Conservation (phyloP, 2,329 filamentous ascomycete genomes). For the Talaromyces sp. region DNA sequence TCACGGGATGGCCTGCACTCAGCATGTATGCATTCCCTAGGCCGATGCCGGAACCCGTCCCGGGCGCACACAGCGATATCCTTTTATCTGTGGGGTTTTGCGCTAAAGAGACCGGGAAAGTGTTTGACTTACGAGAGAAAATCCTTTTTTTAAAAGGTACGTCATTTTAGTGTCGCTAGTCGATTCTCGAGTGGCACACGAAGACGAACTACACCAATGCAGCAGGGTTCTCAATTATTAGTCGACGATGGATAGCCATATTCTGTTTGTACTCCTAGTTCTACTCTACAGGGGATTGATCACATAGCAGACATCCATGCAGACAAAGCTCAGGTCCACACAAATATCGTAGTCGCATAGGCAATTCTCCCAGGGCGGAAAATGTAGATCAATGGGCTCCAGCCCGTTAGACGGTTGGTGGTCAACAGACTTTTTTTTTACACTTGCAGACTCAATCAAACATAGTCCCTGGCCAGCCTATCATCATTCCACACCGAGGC, state of each 20-base stretch:
- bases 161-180: not conserved
- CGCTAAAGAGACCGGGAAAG: conserved; percentile 2
- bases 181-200: not conserved
- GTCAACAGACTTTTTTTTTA: not conserved
- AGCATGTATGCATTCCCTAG: not conserved
- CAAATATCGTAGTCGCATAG: too few relatives aligned
- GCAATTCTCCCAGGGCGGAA: too few relatives aligned
- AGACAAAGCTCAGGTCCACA: not conserved
- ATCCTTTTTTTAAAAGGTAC: not conserved
- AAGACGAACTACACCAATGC: too few relatives aligned
- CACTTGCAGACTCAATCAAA: not conserved
- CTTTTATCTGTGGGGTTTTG: conserved; percentile 7
- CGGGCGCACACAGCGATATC: conserved; percentile 1
- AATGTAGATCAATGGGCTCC: not conserved
- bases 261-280: too few relatives aligned
- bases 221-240: too few relatives aligned
- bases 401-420: not conserved
- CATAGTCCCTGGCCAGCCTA: not conserved
- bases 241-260: too few relatives aligned
- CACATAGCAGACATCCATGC: too few relatives aligned
- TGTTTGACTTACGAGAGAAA: conserved; percentile 3
- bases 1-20: not conserved
- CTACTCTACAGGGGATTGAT: too few relatives aligned
- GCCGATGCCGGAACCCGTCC: conserved; percentile 9
- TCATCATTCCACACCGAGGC: conserved; percentile 30